A percentile compares a stretch with the other conserved stretches of the same genome.
These are phyloP conservation scores for Monilinia vaccinii-corymbosi DNA, from an alignment of 2,329 filamentous ascomycete species.

Conservation along the genomic window DNA sequence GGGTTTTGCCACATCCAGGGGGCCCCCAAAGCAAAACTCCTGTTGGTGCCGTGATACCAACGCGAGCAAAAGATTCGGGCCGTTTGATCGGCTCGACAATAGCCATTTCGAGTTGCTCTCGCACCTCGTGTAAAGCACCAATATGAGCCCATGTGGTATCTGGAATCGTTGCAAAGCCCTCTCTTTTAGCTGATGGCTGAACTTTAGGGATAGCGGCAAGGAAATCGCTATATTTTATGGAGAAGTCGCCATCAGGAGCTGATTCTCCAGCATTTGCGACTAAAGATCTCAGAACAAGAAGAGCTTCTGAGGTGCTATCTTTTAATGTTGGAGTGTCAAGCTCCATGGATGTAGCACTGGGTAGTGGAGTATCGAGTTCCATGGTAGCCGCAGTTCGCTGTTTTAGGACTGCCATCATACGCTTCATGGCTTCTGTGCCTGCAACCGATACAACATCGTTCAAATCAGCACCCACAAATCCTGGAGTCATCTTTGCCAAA, in stretches of 20 bases:
- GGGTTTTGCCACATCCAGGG: slow-evolving; percentile 91
- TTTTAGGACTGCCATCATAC: slow-evolving; percentile 29
- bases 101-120: slow-evolving; percentile 71
- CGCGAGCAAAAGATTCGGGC: slow-evolving; percentile 64
- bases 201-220: slow-evolving; percentile 64
- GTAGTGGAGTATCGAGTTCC: slow-evolving; percentile 26
- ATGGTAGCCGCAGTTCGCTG: slow-evolving; percentile 24
- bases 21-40: slow-evolving; percentile 95
- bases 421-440: slow-evolving; percentile 32
- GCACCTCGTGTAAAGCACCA: slow-evolving; percentile 71
- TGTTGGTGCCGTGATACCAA: slow-evolving; percentile 72
- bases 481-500: slow-evolving; percentile 77
- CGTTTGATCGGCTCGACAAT: slow-evolving; percentile 85
- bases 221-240: slow-evolving; percentile 61
- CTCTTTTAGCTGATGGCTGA: slow-evolving; percentile 74
- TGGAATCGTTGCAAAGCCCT: slow-evolving; percentile 91
- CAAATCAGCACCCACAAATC: slow-evolving; percentile 87
- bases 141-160: slow-evolving; percentile 91
- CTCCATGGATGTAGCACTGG: slow-evolving; percentile 25
- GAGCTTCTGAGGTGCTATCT: slow-evolving; percentile 19
- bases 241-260: slow-evolving; percentile 43
- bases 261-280: slow-evolving; percentile 45
- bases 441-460: slow-evolving; percentile 46
- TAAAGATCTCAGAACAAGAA: slow-evolving; percentile 40
- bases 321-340: slow-evolving; percentile 19